A percentile compares a stretch with the other conserved stretches of the same genome.
Evolutionary conservation across 208 protist species (phyloP).

Genomic region (Wallacemonas sp.): DNA sequence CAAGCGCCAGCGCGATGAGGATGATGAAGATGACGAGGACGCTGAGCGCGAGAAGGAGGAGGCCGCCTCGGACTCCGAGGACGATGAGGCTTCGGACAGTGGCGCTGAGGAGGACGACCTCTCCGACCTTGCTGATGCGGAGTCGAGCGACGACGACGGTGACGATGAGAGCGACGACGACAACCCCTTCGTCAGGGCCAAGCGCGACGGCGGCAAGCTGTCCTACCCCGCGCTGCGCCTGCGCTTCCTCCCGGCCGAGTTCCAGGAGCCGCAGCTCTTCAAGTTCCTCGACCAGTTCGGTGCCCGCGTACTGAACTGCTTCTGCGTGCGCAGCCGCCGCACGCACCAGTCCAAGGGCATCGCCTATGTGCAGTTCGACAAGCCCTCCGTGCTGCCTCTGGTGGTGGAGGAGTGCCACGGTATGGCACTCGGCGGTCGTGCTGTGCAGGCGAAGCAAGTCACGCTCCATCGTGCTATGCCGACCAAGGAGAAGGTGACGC

Average conservation of each 20-base stretch:
- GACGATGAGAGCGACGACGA: constrained; percentile 31
- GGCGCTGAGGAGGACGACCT: constrained; percentile 31
- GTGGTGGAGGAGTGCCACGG: constrained; percentile 89
- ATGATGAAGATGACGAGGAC: constrained; percentile 23
- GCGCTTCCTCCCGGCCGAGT: constrained; percentile 79
- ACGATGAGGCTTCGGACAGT: constrained; percentile 17
- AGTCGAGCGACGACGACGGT: constrained; percentile 14
- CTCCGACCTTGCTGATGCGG: constrained; percentile 31
- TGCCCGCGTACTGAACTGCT: constrained; percentile 82
- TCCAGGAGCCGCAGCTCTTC: constrained; percentile 87
- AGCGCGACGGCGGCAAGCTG: constrained; percentile 34
- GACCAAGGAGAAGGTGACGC: constrained; percentile 53
- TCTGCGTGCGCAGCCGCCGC: constrained; percentile 86
- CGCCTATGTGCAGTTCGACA: constrained; percentile 89
- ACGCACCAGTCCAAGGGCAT: constrained; percentile 86
- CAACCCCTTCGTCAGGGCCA: constrained; percentile 43
- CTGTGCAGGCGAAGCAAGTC: constrained; percentile 61
- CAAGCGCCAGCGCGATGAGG: constrained; percentile 25
- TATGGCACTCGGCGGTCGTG: constrained; percentile 79
- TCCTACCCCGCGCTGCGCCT: constrained; percentile 76
- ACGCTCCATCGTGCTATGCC: constrained; percentile 80
- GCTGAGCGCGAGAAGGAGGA: constrained; percentile 15
- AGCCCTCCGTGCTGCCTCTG: constrained; percentile 53
- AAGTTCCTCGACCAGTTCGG: constrained; percentile 90
- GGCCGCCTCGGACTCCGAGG: constrained; percentile 28